Conservation (phyloP, 768 basidiomycete genomes). For the Dioszegia hungarica region DNA sequence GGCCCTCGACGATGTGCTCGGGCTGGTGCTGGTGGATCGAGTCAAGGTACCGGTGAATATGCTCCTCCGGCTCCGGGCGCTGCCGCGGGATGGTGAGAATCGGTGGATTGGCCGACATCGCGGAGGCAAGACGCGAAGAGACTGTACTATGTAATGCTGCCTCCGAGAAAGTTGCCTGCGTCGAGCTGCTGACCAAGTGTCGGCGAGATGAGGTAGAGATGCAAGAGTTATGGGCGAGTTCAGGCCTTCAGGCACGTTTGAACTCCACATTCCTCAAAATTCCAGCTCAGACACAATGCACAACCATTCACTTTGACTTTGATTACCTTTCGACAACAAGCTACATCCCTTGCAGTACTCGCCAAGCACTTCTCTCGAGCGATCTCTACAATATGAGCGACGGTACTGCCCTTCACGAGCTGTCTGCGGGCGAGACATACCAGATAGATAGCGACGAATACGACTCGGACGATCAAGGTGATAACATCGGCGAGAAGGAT, state of each 20-base stretch:
- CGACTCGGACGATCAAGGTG: slow-evolving; percentile 30
- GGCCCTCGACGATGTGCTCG: slow-evolving; percentile 1
- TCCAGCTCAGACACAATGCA: too few species aligned
- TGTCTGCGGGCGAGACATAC: slow-evolving; percentile 26
- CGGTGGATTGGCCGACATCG: slow-evolving; percentile 19
- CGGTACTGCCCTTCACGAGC: slow-evolving; percentile 8
- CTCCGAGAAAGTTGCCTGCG: too few species aligned
- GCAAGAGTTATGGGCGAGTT: too few species aligned
- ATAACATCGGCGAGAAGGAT: slow-evolving; percentile 25
- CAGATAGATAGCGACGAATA: slow-evolving; percentile 38
- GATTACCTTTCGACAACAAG: too few species aligned
- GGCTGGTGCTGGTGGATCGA: slow-evolving; percentile 9
- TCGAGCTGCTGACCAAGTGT: too few species aligned
- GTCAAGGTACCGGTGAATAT: slow-evolving; percentile 13
- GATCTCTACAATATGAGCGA: slow-evolving; percentile 3
- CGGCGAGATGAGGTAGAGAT: too few species aligned
- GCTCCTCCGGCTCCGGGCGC: neutral
- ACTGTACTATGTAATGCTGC: neutral
- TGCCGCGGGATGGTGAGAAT: slow-evolving; percentile 18
- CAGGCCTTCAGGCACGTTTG: too few species aligned
- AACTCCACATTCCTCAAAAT: too few species aligned
- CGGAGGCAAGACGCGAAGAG: neutral
- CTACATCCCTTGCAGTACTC: too few species aligned
- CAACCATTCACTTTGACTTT: too few species aligned
- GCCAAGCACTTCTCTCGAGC: too few species aligned